Evolutionary conservation across 2,329 filamentous ascomycete species (phyloP).

Genomic region (Botrytis paeoniae): DNA sequence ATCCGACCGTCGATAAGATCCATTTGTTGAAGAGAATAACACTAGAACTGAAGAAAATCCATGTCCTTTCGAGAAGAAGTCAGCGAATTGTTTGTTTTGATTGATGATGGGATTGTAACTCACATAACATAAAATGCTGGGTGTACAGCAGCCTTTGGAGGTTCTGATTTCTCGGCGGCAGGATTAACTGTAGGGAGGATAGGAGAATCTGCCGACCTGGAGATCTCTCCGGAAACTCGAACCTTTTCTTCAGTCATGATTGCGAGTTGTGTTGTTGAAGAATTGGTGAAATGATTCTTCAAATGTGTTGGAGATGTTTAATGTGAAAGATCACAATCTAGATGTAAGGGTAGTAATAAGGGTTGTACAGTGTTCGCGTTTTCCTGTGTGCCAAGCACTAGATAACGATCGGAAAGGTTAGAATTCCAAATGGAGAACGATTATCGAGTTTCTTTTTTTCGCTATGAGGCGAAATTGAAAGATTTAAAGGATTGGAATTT

Average conservation of each 20-base stretch:
- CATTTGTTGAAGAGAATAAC: constrained; percentile 99
- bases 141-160: constrained; percentile 52
- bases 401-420: constrained; percentile 19
- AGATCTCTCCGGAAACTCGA: constrained; percentile 75
- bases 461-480: too few relatives aligned
- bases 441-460: neutral
- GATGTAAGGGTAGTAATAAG: neutral
- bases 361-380: neutral
- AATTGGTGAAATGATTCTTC: neutral
- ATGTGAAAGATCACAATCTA: neutral
- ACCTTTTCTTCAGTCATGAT: constrained; percentile 76
- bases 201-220: constrained; percentile 54
- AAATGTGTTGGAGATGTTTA: neutral
- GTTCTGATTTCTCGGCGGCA: constrained; percentile 57
- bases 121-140: constrained; percentile 73
- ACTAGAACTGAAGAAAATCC: constrained; percentile 89
- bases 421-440: neutral
- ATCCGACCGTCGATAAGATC: constrained; percentile 81
- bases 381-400: constrained; percentile 15
- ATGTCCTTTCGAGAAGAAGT: constrained; percentile 56
- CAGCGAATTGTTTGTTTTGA: constrained; percentile 18
- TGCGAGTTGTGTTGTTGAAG: constrained; percentile 23
- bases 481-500: neutral
- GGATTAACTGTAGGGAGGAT: constrained; percentile 78
- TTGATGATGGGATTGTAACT: constrained; percentile 31